Evolutionary conservation across 768 basidiomycete genomes (phyloP), one percentile per base, ranked within the genome.

Genomic region (Boletus speciosus): DNA sequence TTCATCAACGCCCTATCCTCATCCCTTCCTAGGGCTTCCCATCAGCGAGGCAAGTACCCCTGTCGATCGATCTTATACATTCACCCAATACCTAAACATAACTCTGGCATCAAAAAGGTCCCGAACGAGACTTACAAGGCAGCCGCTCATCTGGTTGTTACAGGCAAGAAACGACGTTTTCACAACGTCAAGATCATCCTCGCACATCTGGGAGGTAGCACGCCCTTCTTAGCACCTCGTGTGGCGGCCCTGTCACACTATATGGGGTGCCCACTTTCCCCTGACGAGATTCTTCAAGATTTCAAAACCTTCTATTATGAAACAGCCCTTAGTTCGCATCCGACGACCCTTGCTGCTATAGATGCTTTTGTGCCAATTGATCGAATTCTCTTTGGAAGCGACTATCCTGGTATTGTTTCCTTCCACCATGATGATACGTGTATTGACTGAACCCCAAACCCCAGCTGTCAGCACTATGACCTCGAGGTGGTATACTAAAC

Each of bases 111-210:
- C 37, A 38, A 39, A 51, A 51, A 90, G 88, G 86, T 88, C 0
- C 88, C 88, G 7, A 85, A 88, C 64, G 88, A 90, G 69, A 91
- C 88, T 0, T 89, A 82, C 76, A 90, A 89, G 71, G 89, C 86
- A 2, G 87, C 87, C 34, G 82, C 87, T 4, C 85, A 88, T 63
- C 78, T 91, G 45, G 86, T 90, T 43, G 82, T 90, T 23, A 80
- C 85, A 0, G 85, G 86, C 43, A 79, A 76, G 62, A 88, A 85
- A 66, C 82, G 86, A 40, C 79, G 75, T 55, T 88, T 80, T 61
- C 67, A 76, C 21, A 70, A 81, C 51, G 74, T 82, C 58, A 83
- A 79, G 52, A 81, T 89, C 56, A 78, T 91, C 35, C 79, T 91
- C 9, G 80, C 88, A 19, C 89, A 90, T 64, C 71, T 88, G 11